A percentile compares a stretch with the other conserved stretches of the same genome.
phyloP scores from a whole-genome alignment of 495 filamentous ascomycete genomes.

The Tuber calosporum region DNA sequence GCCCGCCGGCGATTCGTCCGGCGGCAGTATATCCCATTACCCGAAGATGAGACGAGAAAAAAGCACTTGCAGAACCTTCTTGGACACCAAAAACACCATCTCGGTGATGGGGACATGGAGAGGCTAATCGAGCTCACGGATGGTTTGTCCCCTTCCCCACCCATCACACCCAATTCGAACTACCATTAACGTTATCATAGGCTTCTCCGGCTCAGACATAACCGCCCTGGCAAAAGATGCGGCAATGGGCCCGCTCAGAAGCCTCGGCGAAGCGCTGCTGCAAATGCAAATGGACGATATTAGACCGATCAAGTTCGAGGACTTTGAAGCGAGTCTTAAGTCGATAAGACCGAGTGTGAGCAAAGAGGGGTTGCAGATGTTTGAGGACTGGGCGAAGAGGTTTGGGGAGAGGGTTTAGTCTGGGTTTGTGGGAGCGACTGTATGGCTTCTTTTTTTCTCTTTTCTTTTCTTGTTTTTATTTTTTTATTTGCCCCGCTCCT shows the following conservation, averaged over 20 bases:
- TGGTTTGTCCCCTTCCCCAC: slow-evolving; percentile 50
- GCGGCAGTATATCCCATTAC: slow-evolving; percentile 90
- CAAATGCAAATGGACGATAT: slow-evolving; percentile 92
- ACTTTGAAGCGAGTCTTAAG: slow-evolving; percentile 77
- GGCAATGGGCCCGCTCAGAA: slow-evolving; percentile 92
- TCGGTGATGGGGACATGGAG: slow-evolving; percentile 67
- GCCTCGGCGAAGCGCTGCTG: slow-evolving; percentile 80
- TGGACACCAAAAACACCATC: slow-evolving; percentile 75
- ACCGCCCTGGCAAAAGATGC: slow-evolving; percentile 96
- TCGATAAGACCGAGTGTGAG: slow-evolving; percentile 91
- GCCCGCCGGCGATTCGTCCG: slow-evolving; percentile 86
- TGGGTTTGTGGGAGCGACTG: not conserved
- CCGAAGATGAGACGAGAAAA: slow-evolving; percentile 70
- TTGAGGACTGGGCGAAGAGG: slow-evolving; percentile 88
- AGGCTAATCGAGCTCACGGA: slow-evolving; percentile 75
- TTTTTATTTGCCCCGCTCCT: not conserved
- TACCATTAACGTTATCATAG: slow-evolving; percentile 46
- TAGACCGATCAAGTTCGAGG: slow-evolving; percentile 68
- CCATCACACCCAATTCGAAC: slow-evolving; percentile 8
- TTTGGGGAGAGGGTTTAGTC: slow-evolving; percentile 87
- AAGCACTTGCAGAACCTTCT: slow-evolving; percentile 70
- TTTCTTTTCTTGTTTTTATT: not conserved
- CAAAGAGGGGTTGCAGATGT: slow-evolving; percentile 69
- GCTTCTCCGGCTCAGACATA: slow-evolving; percentile 94
- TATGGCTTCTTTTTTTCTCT: not conserved